These are phyloP conservation scores for Trypethelium eluteriae DNA, from an alignment of 495 filamentous ascomycete species.

Conservation along the genomic window DNA sequence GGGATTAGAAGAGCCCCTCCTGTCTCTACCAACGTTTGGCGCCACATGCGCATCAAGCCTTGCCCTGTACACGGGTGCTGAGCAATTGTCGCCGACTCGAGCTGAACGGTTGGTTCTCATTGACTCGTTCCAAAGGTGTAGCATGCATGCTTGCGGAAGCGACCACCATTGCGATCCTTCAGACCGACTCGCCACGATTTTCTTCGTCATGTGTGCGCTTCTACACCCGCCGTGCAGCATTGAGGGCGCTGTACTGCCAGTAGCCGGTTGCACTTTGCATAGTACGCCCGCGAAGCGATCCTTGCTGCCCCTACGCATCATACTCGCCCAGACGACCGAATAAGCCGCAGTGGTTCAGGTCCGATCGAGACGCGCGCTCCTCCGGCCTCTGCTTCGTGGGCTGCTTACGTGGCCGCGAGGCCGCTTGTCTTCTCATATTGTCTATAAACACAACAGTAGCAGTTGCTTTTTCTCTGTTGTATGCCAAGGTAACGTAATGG, in stretches of 20 bases:
- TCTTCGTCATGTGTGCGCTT: background rate
- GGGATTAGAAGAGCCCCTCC: background rate
- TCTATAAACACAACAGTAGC: no score
- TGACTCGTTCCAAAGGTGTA: background rate
- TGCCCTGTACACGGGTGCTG: background rate
- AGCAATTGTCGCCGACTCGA: background rate
- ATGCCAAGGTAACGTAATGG: background rate
- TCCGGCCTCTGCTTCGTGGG: background rate
- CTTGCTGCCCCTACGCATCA: background rate
- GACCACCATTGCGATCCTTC: background rate
- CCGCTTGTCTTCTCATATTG: background rate
- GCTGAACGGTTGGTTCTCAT: constrained; percentile 3
- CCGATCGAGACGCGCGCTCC: background rate
- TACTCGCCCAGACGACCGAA: background rate
- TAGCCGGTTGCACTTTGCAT: background rate
- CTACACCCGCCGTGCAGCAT: constrained; percentile 6
- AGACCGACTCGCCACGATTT: background rate
- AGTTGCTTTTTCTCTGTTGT: background rate
- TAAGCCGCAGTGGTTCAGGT: background rate
- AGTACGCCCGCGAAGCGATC: background rate
- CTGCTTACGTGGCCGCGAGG: constrained; percentile 3
- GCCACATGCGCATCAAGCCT: background rate
- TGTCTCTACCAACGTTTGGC: background rate
- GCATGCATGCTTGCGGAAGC: background rate
- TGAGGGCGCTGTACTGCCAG: constrained; percentile 2